A percentile compares a stretch with the other conserved stretches of the same genome.
Conservation (phyloP, 164 flowering plant genomes). For the Tetracentron sinense region DNA sequence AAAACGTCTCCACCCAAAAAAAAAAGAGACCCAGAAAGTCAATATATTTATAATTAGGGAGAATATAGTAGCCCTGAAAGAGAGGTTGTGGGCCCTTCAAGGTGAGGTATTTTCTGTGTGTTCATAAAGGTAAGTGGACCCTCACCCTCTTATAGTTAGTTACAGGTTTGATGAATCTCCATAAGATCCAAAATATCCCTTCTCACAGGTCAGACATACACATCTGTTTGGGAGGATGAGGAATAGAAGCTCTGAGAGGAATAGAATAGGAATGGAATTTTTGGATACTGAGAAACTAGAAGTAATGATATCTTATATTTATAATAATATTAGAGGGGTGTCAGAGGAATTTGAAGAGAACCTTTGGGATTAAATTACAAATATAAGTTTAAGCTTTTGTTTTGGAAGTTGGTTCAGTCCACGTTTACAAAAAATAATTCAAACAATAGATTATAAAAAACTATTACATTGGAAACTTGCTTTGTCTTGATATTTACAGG, state of each 20-base stretch:
- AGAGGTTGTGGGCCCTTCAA: background rate
- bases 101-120: no score
- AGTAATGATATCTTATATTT: no score
- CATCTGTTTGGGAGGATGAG: slow-evolving; percentile 6
- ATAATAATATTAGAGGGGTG: slow-evolving; percentile 15
- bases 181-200: slow-evolving; percentile 9
- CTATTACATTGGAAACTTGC: slow-evolving; percentile 31
- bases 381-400: slow-evolving; percentile 34
- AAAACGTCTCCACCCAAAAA: no score
- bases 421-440: slow-evolving; percentile 16
- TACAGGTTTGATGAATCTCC: slow-evolving; percentile 7
- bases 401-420: slow-evolving; percentile 42
- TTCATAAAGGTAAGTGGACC: slow-evolving; percentile 3
- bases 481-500: slow-evolving; percentile 36
- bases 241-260: slow-evolving; percentile 68
- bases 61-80: no score
- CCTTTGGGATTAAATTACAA: slow-evolving; percentile 26
- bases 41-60: no score
- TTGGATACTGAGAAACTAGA: slow-evolving; percentile 53
- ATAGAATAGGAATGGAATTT: slow-evolving; percentile 67
- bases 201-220: slow-evolving; percentile 57
- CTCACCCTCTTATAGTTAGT: background rate
- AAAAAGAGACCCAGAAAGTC: no score
- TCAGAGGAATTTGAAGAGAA: slow-evolving; percentile 25
- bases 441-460: slow-evolving; percentile 12